phyloP scores from a whole-genome alignment of 1,284 basidiomycete species.

The Malassezia japonica region DNA sequence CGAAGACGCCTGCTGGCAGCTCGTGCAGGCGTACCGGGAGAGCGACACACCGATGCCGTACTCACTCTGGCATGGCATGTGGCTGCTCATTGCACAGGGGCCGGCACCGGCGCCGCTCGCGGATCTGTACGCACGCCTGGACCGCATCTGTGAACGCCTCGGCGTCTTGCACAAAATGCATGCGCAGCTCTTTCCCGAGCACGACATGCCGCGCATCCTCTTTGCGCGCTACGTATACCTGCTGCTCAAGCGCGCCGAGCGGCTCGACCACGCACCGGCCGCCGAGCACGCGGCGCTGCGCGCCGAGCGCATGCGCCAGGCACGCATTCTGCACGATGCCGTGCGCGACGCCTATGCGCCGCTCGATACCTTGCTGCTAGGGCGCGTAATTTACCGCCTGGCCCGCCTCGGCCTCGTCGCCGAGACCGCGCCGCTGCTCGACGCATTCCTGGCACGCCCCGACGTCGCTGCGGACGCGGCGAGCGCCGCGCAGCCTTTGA shows the following conservation, averaged over 20 bases:
- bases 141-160: conserved; percentile 1
- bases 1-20: not conserved
- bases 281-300: not conserved
- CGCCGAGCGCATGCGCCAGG: not conserved
- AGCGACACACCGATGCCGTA: not conserved
- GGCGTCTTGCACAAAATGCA: conserved; percentile 5
- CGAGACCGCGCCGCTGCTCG: too few relatives aligned
- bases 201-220: not conserved
- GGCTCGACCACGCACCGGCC: not conserved
- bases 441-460: not conserved
- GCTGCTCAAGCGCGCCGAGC: conserved; percentile 11
- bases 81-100: conserved; percentile 10
- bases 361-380: conserved; percentile 10
- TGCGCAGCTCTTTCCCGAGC: not conserved
- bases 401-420: conserved; percentile 1
- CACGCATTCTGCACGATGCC: not conserved
- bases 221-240: conserved; percentile 12
- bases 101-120: not conserved
- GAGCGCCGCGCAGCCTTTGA: conserved; percentile 6
- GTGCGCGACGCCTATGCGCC: not conserved
- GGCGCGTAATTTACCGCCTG: conserved; percentile 12
- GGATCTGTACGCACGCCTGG: too few relatives aligned
- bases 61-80: conserved; percentile 4
- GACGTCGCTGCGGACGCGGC: not conserved
- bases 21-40: not conserved